Conservation (phyloP, 1,139 yeast genomes). For the Protomyces macrosporus region DNA sequence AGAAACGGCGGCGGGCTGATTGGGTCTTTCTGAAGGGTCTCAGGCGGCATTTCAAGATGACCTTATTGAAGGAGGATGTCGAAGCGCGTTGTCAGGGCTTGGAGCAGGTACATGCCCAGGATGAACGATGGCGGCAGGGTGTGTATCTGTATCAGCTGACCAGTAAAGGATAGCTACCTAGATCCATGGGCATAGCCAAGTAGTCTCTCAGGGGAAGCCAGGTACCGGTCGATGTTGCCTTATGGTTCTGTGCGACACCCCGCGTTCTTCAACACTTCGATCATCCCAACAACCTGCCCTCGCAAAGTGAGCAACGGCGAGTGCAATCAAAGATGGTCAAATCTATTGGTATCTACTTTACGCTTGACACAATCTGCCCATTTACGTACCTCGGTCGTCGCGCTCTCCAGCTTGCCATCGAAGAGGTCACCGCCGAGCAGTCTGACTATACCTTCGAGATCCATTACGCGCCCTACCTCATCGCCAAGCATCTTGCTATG, state of each 20-base stretch:
- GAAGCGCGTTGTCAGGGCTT: not conserved
- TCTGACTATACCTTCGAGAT: not conserved
- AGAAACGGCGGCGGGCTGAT: conserved; percentile 19
- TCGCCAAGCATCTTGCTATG: conserved; percentile 2
- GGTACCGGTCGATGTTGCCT: too few species aligned
- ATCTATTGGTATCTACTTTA: conserved; percentile 49
- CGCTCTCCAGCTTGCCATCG: conserved; percentile 1
- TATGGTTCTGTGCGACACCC: too few species aligned
- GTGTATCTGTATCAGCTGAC: not conserved
- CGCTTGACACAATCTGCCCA: conserved; percentile 21
- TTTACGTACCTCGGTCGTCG: conserved; percentile 22
- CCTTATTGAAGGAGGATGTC: not conserved
- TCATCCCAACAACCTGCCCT: too few species aligned
- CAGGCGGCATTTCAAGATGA: not conserved
- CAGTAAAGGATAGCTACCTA: too few species aligned
- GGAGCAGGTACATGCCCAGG: not conserved
- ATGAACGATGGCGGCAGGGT: not conserved
- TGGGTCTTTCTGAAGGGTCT: conserved; percentile 1
- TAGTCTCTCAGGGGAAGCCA: too few species aligned
- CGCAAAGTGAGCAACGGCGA: too few species aligned
- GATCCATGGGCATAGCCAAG: too few species aligned
- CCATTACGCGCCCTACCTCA: conserved; percentile 5
- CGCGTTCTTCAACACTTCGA: too few species aligned
- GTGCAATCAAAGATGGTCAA: not conserved
- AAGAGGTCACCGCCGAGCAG: not conserved